A percentile compares a stretch with the other conserved stretches of the same genome.
Evolutionary conservation across 1,139 yeast genomes (phyloP).

Genomic region (Chernovozyma aurita): DNA sequence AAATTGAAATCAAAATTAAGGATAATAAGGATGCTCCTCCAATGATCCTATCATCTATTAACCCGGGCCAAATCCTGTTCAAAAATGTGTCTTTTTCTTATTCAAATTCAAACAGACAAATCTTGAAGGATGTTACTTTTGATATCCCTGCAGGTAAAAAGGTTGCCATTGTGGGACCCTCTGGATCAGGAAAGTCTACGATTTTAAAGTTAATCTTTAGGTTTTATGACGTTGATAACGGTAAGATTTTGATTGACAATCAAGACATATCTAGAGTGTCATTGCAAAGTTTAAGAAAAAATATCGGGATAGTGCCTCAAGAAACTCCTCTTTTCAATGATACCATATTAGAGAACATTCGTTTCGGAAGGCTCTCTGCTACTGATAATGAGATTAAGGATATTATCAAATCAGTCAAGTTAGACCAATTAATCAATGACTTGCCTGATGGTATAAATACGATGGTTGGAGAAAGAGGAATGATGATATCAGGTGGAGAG

Average conservation of each 20-base stretch:
- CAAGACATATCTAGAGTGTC: conserved; percentile 79
- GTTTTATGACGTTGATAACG: conserved; percentile 78
- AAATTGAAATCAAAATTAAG: conserved; percentile 61
- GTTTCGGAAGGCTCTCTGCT: conserved; percentile 80
- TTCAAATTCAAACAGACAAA: conserved; percentile 80
- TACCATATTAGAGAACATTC: conserved; percentile 77
- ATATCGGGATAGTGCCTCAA: conserved; percentile 94
- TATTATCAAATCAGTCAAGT: conserved; percentile 67
- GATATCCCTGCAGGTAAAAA: conserved; percentile 87
- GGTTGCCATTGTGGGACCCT: conserved; percentile 92
- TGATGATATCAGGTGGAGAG: conserved; percentile 99
- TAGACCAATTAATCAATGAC: conserved; percentile 57
- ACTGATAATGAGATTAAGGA: conserved; percentile 63
- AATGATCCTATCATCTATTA: conserved; percentile 45
- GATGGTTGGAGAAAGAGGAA: conserved; percentile 95
- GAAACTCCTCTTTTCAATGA: conserved; percentile 96
- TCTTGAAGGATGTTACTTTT: conserved; percentile 74
- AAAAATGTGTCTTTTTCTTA: conserved; percentile 94
- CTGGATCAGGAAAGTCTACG: conserved; percentile 95
- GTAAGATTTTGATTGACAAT: conserved; percentile 81
- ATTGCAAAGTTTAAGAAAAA: conserved; percentile 65
- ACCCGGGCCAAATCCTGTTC: conserved; percentile 44
- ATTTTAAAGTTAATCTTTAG: conserved; percentile 78
- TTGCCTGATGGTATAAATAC: conserved; percentile 84
- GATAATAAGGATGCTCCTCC: conserved; percentile 62